Evolutionary conservation across 1,284 basidiomycete genomes (phyloP), one percentile per base, ranked within the genome.

Genomic region (Cryptococcus depauperatus): DNA sequence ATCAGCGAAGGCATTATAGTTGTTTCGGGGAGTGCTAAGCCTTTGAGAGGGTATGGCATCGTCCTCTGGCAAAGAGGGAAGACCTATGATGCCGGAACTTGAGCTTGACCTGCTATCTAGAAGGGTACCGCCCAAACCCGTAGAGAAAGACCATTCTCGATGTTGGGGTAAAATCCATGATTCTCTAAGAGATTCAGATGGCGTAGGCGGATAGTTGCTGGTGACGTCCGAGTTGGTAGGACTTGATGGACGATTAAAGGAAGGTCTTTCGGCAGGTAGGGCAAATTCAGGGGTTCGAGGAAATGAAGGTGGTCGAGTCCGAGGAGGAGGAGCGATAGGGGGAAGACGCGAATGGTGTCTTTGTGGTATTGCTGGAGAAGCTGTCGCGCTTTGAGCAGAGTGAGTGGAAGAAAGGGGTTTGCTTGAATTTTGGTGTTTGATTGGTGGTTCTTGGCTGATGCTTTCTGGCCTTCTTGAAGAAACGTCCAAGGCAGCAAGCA

Each of bases 151-250:
- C 39, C 39, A 41, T 19, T 45, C 44, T 37, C 43, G 27, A n/a
- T 39, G 35, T 9, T 35, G 28, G 13, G 50, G 50, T 16, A 52
- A 18, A 13, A 48, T 44, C 50, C 50, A 52, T 22, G 47, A 46
- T 22, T 57, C 59, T 25, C 57, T 50, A n/a, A 50, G 32, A 6
- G 53, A 55, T n/a, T 57, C 58, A 7, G 54, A 40, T 13, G 63
- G 63, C 5, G 63, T 66, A 7, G 48, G 46, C 0, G 57, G 63
- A 46, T 52, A 60, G 8, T 43, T 37, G 1, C 56, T 58, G 1
- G 59, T 61, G 9, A 51, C 46, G 6, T 66, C 63, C 21, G 63
- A 62, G 44, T 50, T 51, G 5, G 57, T 63, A 2, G 63, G 61
- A 51, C 49, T 57, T 5, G 56, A 51, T 0, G 58, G 47, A 27